Conservation (phyloP, 1,139 yeast species). For the Petasospora rhodanensis region DNA sequence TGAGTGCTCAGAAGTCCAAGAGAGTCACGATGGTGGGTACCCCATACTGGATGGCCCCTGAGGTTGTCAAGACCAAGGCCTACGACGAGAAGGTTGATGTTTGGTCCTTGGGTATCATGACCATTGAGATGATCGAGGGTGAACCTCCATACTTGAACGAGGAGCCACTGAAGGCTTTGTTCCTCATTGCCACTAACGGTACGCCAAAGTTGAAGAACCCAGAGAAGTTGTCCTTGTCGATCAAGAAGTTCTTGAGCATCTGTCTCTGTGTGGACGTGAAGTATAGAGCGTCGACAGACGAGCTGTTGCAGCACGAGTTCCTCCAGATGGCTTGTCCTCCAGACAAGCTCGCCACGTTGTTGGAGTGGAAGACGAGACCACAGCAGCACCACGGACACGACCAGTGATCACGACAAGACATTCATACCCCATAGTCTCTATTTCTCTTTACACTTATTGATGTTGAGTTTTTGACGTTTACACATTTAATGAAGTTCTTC, state of each 20-base stretch:
- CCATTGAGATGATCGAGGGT: conserved; percentile 97
- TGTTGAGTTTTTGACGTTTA: too few species aligned
- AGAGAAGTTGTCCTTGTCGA: conserved; percentile 67
- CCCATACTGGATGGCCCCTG: conserved; percentile 99
- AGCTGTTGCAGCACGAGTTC: conserved; percentile 77
- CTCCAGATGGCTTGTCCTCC: conserved; percentile 67
- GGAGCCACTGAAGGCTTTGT: conserved; percentile 85
- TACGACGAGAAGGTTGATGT: conserved; percentile 97
- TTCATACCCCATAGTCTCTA: too few species aligned
- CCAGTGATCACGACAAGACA: too few species aligned
- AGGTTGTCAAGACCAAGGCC: conserved; percentile 93
- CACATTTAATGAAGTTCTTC: too few species aligned
- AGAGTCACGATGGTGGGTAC: conserved; percentile 99
- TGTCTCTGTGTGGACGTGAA: conserved; percentile 95
- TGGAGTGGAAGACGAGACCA: conserved; percentile 54
- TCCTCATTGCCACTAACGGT: conserved; percentile 93
- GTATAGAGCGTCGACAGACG: conserved; percentile 87
- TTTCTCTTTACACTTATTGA: too few species aligned
- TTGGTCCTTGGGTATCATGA: conserved; percentile 98
- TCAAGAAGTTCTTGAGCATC: conserved; percentile 83
- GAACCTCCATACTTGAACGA: conserved; percentile 97
- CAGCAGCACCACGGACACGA: conserved; percentile 1
- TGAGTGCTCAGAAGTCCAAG: conserved; percentile 87
- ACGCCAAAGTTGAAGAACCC: conserved; percentile 94
- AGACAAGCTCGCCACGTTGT: conserved; percentile 60